Percentiles rank a stretch among this genome's conserved stretches.
phyloP scores from a whole-genome alignment of 2,329 filamentous ascomycete genomes.

The Dothideomycetes sp. region DNA sequence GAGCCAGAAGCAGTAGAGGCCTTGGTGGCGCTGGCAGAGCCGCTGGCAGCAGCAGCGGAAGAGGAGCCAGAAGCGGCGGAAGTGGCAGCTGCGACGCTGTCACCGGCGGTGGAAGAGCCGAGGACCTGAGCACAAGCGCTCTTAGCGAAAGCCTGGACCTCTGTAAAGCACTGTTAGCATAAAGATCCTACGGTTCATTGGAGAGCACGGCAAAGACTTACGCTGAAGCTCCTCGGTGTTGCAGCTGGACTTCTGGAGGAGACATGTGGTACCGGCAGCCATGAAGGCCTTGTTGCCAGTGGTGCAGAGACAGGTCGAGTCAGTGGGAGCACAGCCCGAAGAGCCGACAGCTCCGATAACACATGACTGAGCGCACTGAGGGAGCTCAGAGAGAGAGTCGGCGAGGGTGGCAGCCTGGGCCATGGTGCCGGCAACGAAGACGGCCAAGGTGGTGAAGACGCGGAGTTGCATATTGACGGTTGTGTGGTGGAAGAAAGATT shows the following conservation, averaged over 20 bases:
- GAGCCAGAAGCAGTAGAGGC: neutral
- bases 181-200: too few species aligned
- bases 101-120: neutral
- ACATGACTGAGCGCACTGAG: neutral
- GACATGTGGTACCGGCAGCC: constrained; percentile 32
- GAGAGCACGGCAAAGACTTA: too few species aligned
- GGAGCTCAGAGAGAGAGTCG: neutral
- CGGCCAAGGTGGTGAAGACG: constrained; percentile 8
- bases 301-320: constrained; percentile 46
- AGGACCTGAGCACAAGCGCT: neutral
- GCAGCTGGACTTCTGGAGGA: constrained; percentile 28
- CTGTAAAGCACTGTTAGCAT: too few species aligned
- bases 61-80: constrained; percentile 12
- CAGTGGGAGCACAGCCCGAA: constrained; percentile 39
- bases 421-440: constrained; percentile 10
- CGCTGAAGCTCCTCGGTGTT: constrained; percentile 28
- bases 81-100: neutral
- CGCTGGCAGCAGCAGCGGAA: constrained; percentile 10
- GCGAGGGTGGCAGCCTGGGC: constrained; percentile 1
- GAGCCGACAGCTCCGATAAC: constrained; percentile 37
- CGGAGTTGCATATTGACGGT: constrained; percentile 11
- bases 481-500: neutral
- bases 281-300: constrained; percentile 29
- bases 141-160: constrained; percentile 19
- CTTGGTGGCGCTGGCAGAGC: neutral